phyloP scores from a whole-genome alignment of 441 rosid genomes.

The Bocquillonia castaneifolia region DNA sequence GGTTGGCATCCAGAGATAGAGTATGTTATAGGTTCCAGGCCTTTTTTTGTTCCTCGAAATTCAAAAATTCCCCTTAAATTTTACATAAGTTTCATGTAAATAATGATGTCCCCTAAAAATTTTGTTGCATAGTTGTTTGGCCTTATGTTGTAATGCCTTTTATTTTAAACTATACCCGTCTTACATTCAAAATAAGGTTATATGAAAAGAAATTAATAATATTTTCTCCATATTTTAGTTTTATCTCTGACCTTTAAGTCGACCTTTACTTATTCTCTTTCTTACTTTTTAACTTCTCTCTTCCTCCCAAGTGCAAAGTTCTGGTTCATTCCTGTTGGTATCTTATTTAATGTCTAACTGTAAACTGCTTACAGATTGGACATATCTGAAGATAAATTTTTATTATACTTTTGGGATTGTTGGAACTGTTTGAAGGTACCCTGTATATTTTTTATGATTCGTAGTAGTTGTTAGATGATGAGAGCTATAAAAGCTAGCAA shows the following conservation, averaged over 20 bases:
- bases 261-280: background rate
- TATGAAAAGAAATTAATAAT: background rate
- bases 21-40: background rate
- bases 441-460: constrained; percentile 5
- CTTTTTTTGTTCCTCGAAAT: background rate
- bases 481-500: constrained; percentile 2
- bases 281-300: background rate
- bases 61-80: too few species aligned
- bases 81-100: too few species aligned
- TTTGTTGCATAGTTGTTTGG: too few species aligned
- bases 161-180: too few species aligned
- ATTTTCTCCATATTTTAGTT: background rate
- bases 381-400: constrained; percentile 76
- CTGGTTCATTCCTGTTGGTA: background rate
- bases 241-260: background rate
- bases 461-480: constrained; percentile 7
- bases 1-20: background rate
- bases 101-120: too few species aligned
- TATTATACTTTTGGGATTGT: constrained; percentile 78
- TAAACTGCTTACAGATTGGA: constrained; percentile 50
- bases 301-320: background rate
- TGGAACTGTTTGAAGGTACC: constrained; percentile 69
- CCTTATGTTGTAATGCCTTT: too few species aligned
- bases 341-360: constrained; percentile 5
- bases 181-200: too few species aligned